phyloP scores from a whole-genome alignment of 768 basidiomycete species.

The Lactarius vividus region DNA sequence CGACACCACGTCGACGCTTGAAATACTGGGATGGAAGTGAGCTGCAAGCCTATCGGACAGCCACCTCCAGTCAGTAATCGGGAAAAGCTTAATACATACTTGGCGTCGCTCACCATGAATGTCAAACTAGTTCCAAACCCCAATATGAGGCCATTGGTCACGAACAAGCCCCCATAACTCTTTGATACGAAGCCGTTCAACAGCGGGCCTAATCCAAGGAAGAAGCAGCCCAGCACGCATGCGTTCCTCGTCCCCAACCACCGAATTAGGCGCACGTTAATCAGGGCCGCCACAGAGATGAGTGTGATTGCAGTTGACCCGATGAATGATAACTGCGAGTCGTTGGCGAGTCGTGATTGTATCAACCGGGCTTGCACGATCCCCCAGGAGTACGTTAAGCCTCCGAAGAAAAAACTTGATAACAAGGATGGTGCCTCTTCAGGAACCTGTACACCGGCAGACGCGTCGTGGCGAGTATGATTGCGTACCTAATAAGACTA shows the following conservation, averaged over 20 bases:
- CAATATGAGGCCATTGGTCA: constrained; percentile 34
- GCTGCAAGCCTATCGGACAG: constrained; percentile 31
- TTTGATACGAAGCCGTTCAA: constrained; percentile 31
- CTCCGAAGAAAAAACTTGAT: not conserved
- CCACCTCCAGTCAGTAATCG: not conserved
- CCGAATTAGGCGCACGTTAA: constrained; percentile 35
- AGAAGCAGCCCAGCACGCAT: constrained; percentile 32
- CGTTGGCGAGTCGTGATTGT: constrained; percentile 30
- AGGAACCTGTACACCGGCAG: not conserved
- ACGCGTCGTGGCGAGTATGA: not conserved
- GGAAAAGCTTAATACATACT: not conserved
- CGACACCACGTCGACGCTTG: constrained; percentile 34
- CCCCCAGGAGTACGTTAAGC: not conserved
- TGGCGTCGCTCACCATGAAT: constrained; percentile 27
- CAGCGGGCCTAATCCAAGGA: constrained; percentile 34
- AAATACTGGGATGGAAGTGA: constrained; percentile 39
- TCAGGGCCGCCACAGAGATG: constrained; percentile 33
- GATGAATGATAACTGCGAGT: constrained; percentile 35
- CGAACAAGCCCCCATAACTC: constrained; percentile 31
- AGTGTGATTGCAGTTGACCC: constrained; percentile 35
- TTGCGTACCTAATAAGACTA: constrained; percentile 32
- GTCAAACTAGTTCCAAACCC: constrained; percentile 34
- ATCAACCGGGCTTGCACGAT: constrained; percentile 34
- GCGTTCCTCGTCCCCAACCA: constrained; percentile 34
- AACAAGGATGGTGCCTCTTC: not conserved